Conservation (phyloP, 78 protist species). For the Planoprotostelium fungivorum region DNA sequence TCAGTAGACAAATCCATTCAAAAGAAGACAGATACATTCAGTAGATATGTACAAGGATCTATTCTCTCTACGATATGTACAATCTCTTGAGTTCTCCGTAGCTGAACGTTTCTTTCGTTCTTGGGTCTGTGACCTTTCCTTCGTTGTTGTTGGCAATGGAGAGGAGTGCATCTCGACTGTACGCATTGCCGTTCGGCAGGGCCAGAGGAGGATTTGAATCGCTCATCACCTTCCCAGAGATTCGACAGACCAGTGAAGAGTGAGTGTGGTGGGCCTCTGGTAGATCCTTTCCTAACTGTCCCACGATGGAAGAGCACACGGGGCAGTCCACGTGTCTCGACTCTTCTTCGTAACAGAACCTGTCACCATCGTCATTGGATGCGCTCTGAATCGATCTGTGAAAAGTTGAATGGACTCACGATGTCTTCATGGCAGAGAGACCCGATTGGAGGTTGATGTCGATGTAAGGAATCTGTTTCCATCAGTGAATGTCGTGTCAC, state of each 20-base stretch:
- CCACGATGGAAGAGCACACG: constrained; percentile 21
- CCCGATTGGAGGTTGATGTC: constrained; percentile 64
- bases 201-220: constrained; percentile 77
- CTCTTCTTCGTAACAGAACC: constrained; percentile 48
- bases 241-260: constrained; percentile 69
- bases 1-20: too few relatives aligned
- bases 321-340: constrained; percentile 50
- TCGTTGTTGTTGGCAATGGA: constrained; percentile 16
- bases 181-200: constrained; percentile 81
- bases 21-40: too few relatives aligned
- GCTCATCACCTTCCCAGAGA: constrained; percentile 70
- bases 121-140: constrained; percentile 28
- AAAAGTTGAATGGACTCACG: constrained; percentile 15
- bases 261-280: constrained; percentile 52
- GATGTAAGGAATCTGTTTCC: constrained; percentile 27
- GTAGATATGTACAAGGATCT: too few relatives aligned
- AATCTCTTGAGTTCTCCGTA: neutral
- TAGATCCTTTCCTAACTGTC: constrained; percentile 24
- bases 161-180: constrained; percentile 28
- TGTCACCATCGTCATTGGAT: constrained; percentile 9
- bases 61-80: neutral
- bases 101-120: neutral
- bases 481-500: neutral
- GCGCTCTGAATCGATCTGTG: neutral
- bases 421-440: constrained; percentile 59